Conservation (phyloP, 345 rosid species). For the Linum tenue region DNA sequence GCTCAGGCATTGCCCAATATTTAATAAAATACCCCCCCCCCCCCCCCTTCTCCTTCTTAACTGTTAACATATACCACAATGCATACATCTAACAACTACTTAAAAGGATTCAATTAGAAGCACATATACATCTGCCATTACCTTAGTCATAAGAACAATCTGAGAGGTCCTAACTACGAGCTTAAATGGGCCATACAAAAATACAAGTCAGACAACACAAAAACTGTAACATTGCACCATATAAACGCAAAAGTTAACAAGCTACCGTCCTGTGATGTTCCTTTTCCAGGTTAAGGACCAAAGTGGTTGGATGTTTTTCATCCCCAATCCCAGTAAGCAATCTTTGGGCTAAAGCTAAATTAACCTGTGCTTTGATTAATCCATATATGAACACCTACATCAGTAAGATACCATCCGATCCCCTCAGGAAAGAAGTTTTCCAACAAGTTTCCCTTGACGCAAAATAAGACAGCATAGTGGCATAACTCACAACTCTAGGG, state of each 20-base stretch:
- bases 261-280: neutral
- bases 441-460: neutral
- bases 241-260: neutral
- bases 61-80: too few relatives aligned
- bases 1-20: too few relatives aligned
- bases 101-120: too few relatives aligned
- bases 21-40: too few relatives aligned
- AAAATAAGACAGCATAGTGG: too few relatives aligned
- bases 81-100: too few relatives aligned
- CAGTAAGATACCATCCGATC: neutral
- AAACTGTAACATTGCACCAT: neutral
- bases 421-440: neutral
- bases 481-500: too few relatives aligned
- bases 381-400: neutral
- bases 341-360: neutral
- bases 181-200: too few relatives aligned
- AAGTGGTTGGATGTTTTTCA: neutral
- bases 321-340: neutral
- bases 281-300: neutral
- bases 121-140: too few relatives aligned
- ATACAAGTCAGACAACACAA: neutral
- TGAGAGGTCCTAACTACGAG: too few relatives aligned
- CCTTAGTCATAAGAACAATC: too few relatives aligned
- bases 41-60: too few relatives aligned
- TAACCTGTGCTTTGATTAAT: neutral